These are phyloP conservation scores for Lachnellula subtilissima DNA, from an alignment of 2,329 filamentous ascomycete species.

Conservation along the genomic window DNA sequence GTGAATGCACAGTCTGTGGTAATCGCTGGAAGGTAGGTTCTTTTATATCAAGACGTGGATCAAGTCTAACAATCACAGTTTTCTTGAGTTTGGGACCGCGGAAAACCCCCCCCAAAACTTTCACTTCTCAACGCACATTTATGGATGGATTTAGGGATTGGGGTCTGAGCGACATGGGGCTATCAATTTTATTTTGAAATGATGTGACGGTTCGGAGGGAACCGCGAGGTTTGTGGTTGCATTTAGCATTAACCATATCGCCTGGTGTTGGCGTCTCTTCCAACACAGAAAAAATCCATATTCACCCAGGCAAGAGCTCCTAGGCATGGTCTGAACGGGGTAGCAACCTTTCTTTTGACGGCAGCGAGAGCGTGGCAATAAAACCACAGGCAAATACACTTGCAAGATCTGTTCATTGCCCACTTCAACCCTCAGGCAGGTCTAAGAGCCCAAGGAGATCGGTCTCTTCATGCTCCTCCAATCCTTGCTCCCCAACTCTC, in stretches of 20 bases:
- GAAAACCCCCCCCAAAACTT: conserved; percentile 4
- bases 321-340: neutral
- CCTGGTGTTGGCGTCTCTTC: neutral
- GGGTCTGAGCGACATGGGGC: conserved; percentile 7
- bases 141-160: conserved; percentile 29
- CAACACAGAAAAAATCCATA: neutral
- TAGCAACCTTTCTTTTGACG: neutral
- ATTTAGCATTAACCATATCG: neutral
- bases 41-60: neutral
- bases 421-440: conserved; percentile 29
- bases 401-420: neutral
- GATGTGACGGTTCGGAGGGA: neutral
- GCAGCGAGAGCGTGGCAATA: conserved; percentile 1
- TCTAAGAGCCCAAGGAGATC: conserved; percentile 49
- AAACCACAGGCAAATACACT: neutral
- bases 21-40: conserved; percentile 65
- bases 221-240: neutral
- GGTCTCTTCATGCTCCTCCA: conserved; percentile 51
- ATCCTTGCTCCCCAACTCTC: conserved; percentile 60
- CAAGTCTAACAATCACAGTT: conserved; percentile 26
- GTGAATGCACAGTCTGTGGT: conserved; percentile 65
- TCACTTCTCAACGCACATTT: conserved; percentile 20
- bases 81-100: conserved; percentile 21
- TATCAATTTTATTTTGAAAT: neutral
- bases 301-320: neutral